Evolutionary conservation across 192 early-diverging fungal genomes (phyloP), one percentile per base, ranked within the genome.

Genomic region (Allomyces macrogynus): DNA sequence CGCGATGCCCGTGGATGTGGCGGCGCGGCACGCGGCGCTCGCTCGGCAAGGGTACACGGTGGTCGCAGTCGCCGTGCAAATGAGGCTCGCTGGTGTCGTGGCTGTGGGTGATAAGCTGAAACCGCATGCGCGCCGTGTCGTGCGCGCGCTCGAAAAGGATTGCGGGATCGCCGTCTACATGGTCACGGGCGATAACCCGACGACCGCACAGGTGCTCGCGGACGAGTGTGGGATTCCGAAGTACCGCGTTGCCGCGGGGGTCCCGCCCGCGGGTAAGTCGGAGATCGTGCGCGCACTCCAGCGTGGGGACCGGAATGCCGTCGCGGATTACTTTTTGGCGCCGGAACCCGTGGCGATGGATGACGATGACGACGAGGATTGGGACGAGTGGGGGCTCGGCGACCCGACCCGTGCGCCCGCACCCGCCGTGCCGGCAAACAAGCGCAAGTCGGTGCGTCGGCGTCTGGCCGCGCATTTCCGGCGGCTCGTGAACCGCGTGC

Each of bases 181-280:
- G 89, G 84, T 95, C 3, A 98, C 95, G 0, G 95, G 93, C 27
- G 95, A 96, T 68, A 89, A 94, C 70, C 80, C 79, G 63, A 64
- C 85, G 63, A 92, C 92, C 1, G 93, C 95, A 0, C 75, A 78
- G 54, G 81, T 80, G 0, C 89, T 96, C 69, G 95, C 93, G 0
- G 62, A 74, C 54, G 80, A 89, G 67, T 85, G 88, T 67, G 91
- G 88, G 14, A 94, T 96, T 61, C 72, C 74, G 4, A 1, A 2
- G 12, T 11, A 11, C 1, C 81, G 92, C 24, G 83, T 98, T 12
- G 84, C 95, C 69, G 93, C 95, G 2, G 89, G 89, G 18, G 82
- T 95, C 5, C 87, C 89, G 22, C 95, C 95, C 0, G 80, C 82
- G 10, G 95, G 92, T 54, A 98, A 98, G 76, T 87, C 83, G 0